Conservation (phyloP, 306 rosid genomes). For the Inga leiocalycina region DNA sequence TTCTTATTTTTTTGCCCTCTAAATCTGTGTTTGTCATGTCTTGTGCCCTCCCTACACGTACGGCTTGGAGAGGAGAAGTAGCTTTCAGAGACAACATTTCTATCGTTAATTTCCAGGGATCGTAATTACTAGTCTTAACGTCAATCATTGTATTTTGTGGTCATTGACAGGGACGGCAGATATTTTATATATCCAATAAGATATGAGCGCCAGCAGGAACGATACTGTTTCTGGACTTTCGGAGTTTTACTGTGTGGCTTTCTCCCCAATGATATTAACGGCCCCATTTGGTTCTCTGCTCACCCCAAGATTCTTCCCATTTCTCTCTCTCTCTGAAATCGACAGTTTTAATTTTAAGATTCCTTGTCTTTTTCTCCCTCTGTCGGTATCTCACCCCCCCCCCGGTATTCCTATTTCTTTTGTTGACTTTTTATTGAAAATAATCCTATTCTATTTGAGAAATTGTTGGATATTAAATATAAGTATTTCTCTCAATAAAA, state of each 20-base stretch:
- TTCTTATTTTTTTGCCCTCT: neutral
- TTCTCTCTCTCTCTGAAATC: neutral
- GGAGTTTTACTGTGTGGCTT: neutral
- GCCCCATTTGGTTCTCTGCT: neutral
- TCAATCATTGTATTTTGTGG: neutral
- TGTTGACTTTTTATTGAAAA: too few relatives aligned
- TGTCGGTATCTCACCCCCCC: neutral
- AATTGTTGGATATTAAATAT: too few relatives aligned
- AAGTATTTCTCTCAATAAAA: accelerated
- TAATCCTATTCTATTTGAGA: too few relatives aligned
- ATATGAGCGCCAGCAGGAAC: neutral
- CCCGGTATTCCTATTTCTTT: too few relatives aligned
- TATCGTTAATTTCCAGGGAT: neutral
- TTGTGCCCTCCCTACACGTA: neutral
- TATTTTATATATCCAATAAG: neutral
- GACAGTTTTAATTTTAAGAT: neutral
- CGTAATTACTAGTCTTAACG: neutral
- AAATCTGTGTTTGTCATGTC: neutral
- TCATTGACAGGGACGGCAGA: conserved; percentile 3
- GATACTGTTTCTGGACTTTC: neutral
- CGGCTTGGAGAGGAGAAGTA: neutral
- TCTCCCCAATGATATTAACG: neutral
- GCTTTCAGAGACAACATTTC: neutral
- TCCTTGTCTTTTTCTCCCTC: neutral
- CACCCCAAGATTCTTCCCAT: neutral